Conservation (phyloP, 176 grass and related monocot genomes). For the Calamus simplicifolius region DNA sequence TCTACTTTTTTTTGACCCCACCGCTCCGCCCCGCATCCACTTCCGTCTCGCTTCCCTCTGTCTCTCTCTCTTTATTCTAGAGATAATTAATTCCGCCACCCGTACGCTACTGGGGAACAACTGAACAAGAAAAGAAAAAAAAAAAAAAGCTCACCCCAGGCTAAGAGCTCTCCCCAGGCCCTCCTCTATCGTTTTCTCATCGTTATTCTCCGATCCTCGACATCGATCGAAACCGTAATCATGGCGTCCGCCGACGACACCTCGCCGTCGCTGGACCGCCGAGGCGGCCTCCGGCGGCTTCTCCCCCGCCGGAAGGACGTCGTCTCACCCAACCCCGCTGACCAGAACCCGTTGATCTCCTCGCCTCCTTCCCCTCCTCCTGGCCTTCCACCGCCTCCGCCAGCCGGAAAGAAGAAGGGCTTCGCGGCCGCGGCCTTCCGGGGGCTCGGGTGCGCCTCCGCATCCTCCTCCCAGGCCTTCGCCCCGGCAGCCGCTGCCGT, state of each 20-base stretch:
- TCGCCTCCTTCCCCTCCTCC: not conserved
- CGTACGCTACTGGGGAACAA: too few relatives aligned
- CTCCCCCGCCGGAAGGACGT: not conserved
- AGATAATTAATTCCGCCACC: too few relatives aligned
- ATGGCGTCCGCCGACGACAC: not conserved
- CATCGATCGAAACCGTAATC: too few relatives aligned
- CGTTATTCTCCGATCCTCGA: too few relatives aligned
- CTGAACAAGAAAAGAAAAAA: too few relatives aligned
- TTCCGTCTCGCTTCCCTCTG: too few relatives aligned
- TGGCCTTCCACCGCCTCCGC: slow-evolving; percentile 3
- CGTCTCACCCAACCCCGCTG: not conserved
- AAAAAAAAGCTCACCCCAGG: too few relatives aligned
- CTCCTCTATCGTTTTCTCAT: too few relatives aligned
- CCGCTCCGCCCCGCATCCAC: too few relatives aligned
- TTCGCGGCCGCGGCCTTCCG: slow-evolving; percentile 50
- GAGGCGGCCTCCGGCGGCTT: slow-evolving; percentile 1
- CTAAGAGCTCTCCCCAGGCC: too few relatives aligned
- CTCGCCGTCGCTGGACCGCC: not conserved
- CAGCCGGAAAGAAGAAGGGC: slow-evolving; percentile 10
- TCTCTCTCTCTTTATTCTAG: too few relatives aligned
- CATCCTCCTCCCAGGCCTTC: slow-evolving; percentile 17
- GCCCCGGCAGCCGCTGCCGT: slow-evolving; percentile 21
- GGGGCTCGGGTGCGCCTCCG: slow-evolving; percentile 65
- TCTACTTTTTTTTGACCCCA: too few relatives aligned
- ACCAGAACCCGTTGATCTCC: not conserved